Evolutionary conservation across 2,329 filamentous ascomycete species (phyloP).

Genomic region (Elsinoe australis): DNA sequence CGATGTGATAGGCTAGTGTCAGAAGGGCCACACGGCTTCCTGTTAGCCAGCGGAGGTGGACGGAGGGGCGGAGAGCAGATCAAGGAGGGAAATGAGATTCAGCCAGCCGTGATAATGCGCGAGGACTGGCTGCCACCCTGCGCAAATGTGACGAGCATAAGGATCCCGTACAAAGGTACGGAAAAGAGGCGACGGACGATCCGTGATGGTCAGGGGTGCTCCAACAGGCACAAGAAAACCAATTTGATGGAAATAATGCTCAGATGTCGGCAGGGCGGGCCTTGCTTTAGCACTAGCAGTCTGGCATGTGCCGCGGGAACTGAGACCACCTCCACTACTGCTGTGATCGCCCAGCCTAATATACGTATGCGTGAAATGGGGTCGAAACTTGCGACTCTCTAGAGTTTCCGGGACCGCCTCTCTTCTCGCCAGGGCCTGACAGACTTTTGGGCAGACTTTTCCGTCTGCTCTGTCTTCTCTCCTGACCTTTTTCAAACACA

Average conservation of each 20-base stretch:
- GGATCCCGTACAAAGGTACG: background rate
- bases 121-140: too few relatives aligned
- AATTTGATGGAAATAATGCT: constrained; percentile 16
- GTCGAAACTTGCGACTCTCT: background rate
- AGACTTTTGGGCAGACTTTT: background rate
- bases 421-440: background rate
- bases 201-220: constrained; percentile 9
- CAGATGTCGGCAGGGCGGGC: constrained; percentile 6
- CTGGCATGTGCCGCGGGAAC: constrained; percentile 14
- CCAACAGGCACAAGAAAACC: constrained; percentile 15
- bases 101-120: too few relatives aligned
- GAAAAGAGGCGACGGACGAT: background rate
- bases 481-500: too few relatives aligned
- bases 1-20: constrained; percentile 8
- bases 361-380: constrained; percentile 11
- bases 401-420: background rate
- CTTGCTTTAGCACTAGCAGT: constrained; percentile 14
- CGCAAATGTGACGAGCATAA: constrained; percentile 1
- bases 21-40: background rate
- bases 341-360: background rate
- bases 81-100: background rate
- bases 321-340: background rate
- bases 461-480: too few relatives aligned
- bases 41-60: background rate
- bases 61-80: background rate